A percentile compares a stretch with the other conserved stretches of the same genome.
These are phyloP conservation scores for Linnemannia hyalina DNA, from an alignment of 192 early-diverging fungal genomes.

Conservation along the genomic window DNA sequence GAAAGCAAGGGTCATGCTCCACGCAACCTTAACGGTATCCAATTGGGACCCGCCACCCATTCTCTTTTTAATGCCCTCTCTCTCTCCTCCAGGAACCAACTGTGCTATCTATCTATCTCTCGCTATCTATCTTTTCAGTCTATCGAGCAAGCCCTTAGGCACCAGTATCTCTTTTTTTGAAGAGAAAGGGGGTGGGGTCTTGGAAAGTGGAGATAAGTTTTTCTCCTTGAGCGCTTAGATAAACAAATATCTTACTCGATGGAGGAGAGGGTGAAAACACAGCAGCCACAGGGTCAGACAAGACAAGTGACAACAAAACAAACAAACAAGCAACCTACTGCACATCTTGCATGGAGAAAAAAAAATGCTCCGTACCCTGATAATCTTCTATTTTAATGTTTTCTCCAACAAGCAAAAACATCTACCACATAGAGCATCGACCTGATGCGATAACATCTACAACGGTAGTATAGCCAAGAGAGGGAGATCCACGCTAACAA, in stretches of 20 bases:
- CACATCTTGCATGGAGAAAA: neutral
- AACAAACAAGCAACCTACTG: neutral
- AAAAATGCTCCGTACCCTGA: neutral
- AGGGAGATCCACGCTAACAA: neutral
- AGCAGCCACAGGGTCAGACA: neutral
- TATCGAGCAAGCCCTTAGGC: neutral
- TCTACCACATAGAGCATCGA: neutral
- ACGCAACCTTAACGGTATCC: neutral
- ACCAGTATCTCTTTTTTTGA: neutral
- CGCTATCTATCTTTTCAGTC: neutral
- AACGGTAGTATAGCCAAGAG: neutral
- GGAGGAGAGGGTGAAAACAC: neutral
- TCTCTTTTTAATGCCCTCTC: neutral
- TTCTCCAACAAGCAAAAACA: neutral
- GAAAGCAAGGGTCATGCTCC: neutral
- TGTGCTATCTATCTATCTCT: conserved; percentile 2
- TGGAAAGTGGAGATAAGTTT: neutral
- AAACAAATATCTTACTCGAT: neutral
- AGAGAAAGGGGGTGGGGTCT: neutral
- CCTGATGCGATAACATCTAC: conserved; percentile 15
- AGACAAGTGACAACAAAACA: neutral
- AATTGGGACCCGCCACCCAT: neutral
- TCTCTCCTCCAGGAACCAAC: neutral
- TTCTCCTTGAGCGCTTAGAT: neutral
- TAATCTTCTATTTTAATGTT: conserved; percentile 9